These are phyloP conservation scores for Lathyrus sativus DNA, from an alignment of 306 rosid species.

Conservation along the genomic window DNA sequence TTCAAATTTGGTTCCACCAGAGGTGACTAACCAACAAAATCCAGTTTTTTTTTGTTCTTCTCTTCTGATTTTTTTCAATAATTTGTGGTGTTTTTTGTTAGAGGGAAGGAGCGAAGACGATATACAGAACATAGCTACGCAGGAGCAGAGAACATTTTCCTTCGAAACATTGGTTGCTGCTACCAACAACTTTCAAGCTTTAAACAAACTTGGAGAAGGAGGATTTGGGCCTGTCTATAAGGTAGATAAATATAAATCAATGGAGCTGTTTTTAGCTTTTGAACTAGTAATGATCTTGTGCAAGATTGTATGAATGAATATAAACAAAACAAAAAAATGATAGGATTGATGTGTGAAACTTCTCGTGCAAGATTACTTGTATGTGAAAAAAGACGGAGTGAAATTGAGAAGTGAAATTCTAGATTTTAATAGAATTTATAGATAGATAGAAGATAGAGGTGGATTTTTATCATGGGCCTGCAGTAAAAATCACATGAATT, in stretches of 20 bases:
- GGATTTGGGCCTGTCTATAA: conserved; percentile 86
- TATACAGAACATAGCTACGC: conserved; percentile 60
- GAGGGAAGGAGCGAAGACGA: conserved; percentile 55
- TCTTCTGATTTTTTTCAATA: background rate
- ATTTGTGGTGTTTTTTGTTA: conserved; percentile 31
- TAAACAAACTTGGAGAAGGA: conserved; percentile 72
- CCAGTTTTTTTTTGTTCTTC: conserved; percentile 3
- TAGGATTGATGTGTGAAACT: background rate
- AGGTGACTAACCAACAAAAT: conserved; percentile 39
- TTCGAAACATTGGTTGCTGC: conserved; percentile 65
- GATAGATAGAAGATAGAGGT: no score
- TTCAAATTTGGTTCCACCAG: conserved; percentile 49
- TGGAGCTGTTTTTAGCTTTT: background rate
- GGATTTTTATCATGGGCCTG: no score
- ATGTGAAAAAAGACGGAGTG: background rate
- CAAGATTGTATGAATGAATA: background rate
- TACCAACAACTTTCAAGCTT: conserved; percentile 54
- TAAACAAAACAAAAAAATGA: no score
- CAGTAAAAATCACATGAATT: no score
- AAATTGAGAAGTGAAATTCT: background rate
- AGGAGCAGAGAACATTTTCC: conserved; percentile 61
- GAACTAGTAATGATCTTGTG: background rate
- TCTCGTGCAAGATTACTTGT: background rate
- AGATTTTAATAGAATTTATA: background rate
- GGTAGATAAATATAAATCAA: conserved; percentile 39